Evolutionary conservation across 352 stramenopile species (phyloP), one percentile per base, ranked within the genome.

Genomic region (Phytophthora melonis): DNA sequence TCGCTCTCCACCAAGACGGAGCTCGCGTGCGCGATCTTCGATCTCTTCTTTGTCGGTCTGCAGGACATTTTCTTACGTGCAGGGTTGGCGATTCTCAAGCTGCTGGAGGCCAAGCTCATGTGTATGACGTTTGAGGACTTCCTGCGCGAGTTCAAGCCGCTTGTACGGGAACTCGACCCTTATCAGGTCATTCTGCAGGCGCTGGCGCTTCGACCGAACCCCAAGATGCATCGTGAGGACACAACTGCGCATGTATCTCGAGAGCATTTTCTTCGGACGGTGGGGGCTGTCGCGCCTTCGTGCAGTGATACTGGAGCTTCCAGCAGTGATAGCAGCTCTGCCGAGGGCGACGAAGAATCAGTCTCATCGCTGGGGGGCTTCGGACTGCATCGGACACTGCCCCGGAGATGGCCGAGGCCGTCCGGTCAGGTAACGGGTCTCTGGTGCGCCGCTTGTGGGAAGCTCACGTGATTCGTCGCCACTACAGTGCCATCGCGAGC

Each of bases 41-140:
- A 97, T 57, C 77, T 97, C 49, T 93, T 97, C 56, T 92, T 97
- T 41, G 83, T 93, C 23, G 89, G 87, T 3, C 67, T 95, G 1
- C 79, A 89, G 43, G 89, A 96, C 68, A 88, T 94, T 66, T 94
- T 96, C 58, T 80, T 96, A 30, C 88, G 90, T 13, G 81, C 91
- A 21, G 90, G 87, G 6, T 74, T 96, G 14, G 88, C 88, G 3
- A 91, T 96, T 45, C 75, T 96, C 27, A 94, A 95, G 75, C 69
- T 91, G 2, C 66, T 93, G 10, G 87, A 95, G 65, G 70, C 85
- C 11, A 89, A 93, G 58, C 83, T 96, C 59, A 92, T 95, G 83
- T 94, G 82, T 63, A 94, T 96, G 84, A 80, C 70, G 6, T 94
- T 92, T 69, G 90, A 95, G 64, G 90, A 95, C 58, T 92, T 95